A percentile compares a stretch with the other conserved stretches of the same genome.
Evolutionary conservation across 768 basidiomycete genomes (phyloP).

Genomic region (Tremella mesenterica): DNA sequence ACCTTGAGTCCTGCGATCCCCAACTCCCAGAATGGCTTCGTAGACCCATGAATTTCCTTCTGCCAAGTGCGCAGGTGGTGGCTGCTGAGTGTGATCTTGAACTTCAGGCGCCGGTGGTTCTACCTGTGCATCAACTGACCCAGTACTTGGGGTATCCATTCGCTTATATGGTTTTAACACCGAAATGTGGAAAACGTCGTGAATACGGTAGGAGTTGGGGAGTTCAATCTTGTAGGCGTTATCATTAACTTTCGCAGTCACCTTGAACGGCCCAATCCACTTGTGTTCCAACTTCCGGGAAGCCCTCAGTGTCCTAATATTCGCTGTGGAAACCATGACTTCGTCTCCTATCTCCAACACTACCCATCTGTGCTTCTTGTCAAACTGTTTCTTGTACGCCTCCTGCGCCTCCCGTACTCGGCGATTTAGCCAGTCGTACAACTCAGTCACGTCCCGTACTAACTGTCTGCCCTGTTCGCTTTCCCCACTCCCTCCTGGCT

Average conservation of each 20-base stretch:
- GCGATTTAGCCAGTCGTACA: neutral
- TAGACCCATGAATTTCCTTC: no score
- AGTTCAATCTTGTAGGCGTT: neutral
- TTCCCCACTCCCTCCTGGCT: neutral
- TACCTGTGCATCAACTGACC: no score
- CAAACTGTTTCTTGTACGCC: neutral
- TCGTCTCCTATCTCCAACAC: neutral
- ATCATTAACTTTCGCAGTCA: neutral
- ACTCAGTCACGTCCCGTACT: neutral
- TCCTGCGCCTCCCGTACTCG: neutral
- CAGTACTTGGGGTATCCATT: neutral
- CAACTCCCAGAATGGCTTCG: no score
- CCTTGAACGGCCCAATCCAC: neutral
- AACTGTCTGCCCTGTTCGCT: neutral
- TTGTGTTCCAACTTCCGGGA: neutral
- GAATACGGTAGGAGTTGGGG: neutral
- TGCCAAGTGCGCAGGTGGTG: no score
- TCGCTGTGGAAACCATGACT: neutral
- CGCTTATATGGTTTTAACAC: neutral
- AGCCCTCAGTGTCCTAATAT: neutral
- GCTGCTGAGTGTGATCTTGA: no score
- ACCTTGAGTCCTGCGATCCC: no score
- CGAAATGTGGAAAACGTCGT: neutral
- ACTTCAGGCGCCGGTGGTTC: no score
- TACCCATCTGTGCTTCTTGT: neutral